phyloP scores from a whole-genome alignment of 495 filamentous ascomycete species.

The Xylaria telfairii region DNA sequence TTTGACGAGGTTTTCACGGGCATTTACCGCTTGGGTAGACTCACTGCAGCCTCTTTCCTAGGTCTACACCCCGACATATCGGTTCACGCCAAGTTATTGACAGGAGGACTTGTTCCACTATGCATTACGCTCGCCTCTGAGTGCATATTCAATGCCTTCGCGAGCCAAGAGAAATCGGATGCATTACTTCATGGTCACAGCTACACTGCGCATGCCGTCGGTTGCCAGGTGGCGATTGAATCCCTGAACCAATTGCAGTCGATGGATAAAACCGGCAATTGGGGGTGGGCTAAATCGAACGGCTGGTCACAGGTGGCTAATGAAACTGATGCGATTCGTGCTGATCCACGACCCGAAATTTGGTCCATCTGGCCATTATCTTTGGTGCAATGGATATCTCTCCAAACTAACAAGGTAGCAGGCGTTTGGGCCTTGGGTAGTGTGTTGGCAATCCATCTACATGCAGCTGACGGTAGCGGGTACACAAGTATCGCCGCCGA shows the following conservation, averaged over 20 bases:
- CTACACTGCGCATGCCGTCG: conserved; percentile 80
- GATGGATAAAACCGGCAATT: conserved; percentile 59
- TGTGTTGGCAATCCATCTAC: conserved; percentile 70
- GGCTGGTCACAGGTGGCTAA: conserved; percentile 36
- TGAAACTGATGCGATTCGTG: not conserved
- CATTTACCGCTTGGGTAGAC: conserved; percentile 75
- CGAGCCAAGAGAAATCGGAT: conserved; percentile 69
- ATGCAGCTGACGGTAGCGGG: conserved; percentile 52
- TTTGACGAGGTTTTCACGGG: conserved; percentile 86
- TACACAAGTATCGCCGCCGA: conserved; percentile 71
- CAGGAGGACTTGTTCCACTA: conserved; percentile 77
- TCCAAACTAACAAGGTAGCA: conserved; percentile 53
- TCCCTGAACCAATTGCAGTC: conserved; percentile 60
- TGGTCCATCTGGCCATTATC: conserved; percentile 74
- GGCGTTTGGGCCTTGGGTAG: conserved; percentile 73
- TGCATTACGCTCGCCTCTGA: conserved; percentile 72
- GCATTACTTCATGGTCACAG: conserved; percentile 81
- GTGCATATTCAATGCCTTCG: conserved; percentile 73
- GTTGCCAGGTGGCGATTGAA: conserved; percentile 71
- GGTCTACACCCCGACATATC: conserved; percentile 70
- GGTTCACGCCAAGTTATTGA: conserved; percentile 79
- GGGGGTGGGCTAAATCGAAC: conserved; percentile 53
- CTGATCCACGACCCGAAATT: conserved; percentile 31
- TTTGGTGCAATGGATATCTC: conserved; percentile 63
- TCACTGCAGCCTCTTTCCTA: conserved; percentile 69